Percentiles rank a stretch among this genome's conserved stretches.
Conservation (phyloP, 345 rosid species). For the Barbarea vulgaris region DNA sequence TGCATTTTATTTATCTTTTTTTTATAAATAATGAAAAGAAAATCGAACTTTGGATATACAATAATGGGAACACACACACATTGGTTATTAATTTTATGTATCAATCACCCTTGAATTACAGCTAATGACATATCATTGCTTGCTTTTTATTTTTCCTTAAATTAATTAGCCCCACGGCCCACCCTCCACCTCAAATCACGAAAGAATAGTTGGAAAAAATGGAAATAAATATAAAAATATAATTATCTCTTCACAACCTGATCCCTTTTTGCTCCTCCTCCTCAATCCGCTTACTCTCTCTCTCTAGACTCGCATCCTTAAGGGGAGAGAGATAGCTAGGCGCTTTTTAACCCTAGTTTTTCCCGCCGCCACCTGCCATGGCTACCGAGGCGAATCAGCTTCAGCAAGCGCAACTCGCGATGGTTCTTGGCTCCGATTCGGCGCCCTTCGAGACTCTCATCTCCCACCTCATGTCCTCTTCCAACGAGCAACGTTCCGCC, state of each 20-base stretch:
- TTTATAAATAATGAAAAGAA: background rate
- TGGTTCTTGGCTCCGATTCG: constrained; percentile 76
- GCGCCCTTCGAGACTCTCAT: constrained; percentile 84
- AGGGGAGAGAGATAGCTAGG: constrained; percentile 31
- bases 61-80: constrained; percentile 12
- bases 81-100: constrained; percentile 9
- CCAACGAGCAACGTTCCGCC: constrained; percentile 89
- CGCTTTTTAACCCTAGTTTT: constrained; percentile 40
- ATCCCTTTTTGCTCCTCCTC: constrained; percentile 22
- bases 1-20: background rate
- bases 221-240: background rate
- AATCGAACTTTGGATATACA: background rate
- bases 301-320: constrained; percentile 30
- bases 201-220: constrained; percentile 15
- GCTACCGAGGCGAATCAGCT: constrained; percentile 71
- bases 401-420: constrained; percentile 85
- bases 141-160: background rate
- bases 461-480: constrained; percentile 87
- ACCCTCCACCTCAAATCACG: constrained; percentile 40
- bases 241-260: constrained; percentile 37
- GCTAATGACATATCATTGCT: constrained; percentile 35
- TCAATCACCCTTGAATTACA: constrained; percentile 25
- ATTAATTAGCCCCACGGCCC: constrained; percentile 26
- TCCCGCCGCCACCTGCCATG: constrained; percentile 56
- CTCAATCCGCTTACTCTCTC: constrained; percentile 36